These are phyloP conservation scores for Salix suchowensis DNA, from an alignment of 345 rosid genomes.

Conservation along the genomic window DNA sequence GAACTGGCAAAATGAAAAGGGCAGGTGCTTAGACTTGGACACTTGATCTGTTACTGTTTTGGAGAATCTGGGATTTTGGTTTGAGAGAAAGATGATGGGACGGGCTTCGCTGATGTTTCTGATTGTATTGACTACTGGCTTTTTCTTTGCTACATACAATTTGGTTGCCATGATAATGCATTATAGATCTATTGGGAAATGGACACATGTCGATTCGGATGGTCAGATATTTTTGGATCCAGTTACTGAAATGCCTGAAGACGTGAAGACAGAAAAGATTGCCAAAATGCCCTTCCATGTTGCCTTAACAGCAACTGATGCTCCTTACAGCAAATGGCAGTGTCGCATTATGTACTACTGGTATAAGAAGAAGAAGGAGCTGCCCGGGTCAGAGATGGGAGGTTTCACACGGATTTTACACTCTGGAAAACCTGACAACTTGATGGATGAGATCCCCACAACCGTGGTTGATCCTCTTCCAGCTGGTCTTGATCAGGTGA, in stretches of 20 bases:
- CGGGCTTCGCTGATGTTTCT: conserved; percentile 55
- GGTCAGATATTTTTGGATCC: conserved; percentile 55
- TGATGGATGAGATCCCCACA: conserved; percentile 93
- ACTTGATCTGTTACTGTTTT: not conserved
- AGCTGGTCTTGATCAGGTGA: conserved; percentile 72
- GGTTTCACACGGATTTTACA: conserved; percentile 89
- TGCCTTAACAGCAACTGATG: conserved; percentile 86
- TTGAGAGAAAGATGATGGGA: conserved; percentile 40
- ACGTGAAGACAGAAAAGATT: conserved; percentile 29
- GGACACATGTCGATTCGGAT: conserved; percentile 7
- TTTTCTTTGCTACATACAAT: conserved; percentile 70
- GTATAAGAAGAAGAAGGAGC: conserved; percentile 71
- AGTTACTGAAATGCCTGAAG: conserved; percentile 56
- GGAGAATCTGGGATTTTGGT: conserved; percentile 3
- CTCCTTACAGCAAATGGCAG: conserved; percentile 87
- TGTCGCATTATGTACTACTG: conserved; percentile 96
- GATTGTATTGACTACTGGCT: conserved; percentile 55
- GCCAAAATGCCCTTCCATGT: conserved; percentile 50
- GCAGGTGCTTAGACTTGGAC: not conserved
- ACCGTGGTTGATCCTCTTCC: conserved; percentile 92
- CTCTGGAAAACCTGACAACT: conserved; percentile 76
- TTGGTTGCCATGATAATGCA: conserved; percentile 45
- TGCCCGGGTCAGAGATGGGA: conserved; percentile 87
- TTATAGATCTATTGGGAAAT: conserved; percentile 5
- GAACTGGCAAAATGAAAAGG: not conserved